Evolutionary conservation across 495 filamentous ascomycete genomes (phyloP).

Genomic region (Hyaloscypha variabilis): DNA sequence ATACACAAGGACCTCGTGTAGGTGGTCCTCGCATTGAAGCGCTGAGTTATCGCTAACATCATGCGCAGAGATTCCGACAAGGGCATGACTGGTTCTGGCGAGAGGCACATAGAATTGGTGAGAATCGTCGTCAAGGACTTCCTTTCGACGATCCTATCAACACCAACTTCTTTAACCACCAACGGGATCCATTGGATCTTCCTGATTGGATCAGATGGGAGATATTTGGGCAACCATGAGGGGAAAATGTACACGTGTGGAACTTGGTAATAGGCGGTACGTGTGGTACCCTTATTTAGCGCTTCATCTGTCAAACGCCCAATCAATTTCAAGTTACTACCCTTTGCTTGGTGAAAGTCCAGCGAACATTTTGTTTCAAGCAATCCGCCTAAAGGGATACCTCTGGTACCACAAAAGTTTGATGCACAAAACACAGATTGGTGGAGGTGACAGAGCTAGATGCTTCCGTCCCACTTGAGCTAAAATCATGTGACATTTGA

Average conservation of each 20-base stretch:
- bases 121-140: conserved; percentile 16
- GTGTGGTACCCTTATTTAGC: not conserved
- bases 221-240: not conserved
- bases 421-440: too few relatives aligned
- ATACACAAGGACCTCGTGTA: conserved; percentile 21
- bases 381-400: not conserved
- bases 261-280: not conserved
- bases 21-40: not conserved
- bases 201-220: conserved; percentile 3
- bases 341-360: not conserved
- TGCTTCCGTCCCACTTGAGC: too few relatives aligned
- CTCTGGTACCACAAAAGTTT: not conserved
- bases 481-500: not conserved
- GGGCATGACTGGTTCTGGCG: conserved; percentile 30
- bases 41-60: conserved; percentile 1
- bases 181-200: conserved; percentile 2
- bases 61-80: conserved; percentile 22
- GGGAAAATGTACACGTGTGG: too few relatives aligned
- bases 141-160: not conserved
- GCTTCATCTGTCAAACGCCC: not conserved
- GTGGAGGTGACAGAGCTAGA: not conserved
- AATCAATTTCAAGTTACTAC: not conserved
- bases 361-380: not conserved
- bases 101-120: conserved; percentile 24
- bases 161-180: conserved; percentile 14